Percentiles rank a stretch among this genome's conserved stretches.
Evolutionary conservation across 768 basidiomycete genomes (phyloP).

Genomic region (Mycena olivaceomarginata): DNA sequence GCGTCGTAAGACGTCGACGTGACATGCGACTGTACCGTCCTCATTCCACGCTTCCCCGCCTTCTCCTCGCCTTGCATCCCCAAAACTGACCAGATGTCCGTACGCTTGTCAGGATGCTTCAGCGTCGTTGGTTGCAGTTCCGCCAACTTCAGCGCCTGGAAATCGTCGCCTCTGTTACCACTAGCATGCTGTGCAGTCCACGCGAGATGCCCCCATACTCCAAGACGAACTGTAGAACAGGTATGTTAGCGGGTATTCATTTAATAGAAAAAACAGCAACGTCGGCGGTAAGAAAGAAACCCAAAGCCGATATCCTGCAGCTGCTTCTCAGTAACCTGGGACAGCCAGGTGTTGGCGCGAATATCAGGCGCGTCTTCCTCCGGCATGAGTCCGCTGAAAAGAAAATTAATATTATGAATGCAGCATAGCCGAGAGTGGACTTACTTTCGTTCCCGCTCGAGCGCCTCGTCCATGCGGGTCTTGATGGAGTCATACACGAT

Average conservation of each 20-base stretch:
- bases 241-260: too few species aligned
- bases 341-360: constrained; percentile 49
- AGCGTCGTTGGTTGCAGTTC: constrained; percentile 52
- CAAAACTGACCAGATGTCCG: constrained; percentile 46
- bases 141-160: constrained; percentile 48
- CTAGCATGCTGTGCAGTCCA: constrained; percentile 54
- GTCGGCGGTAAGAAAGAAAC: constrained; percentile 44
- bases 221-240: constrained; percentile 39
- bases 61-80: constrained; percentile 54
- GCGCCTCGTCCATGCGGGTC: constrained; percentile 47
- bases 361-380: constrained; percentile 50
- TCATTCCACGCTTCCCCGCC: constrained; percentile 47
- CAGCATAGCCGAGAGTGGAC: not conserved
- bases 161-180: constrained; percentile 56
- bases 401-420: not conserved
- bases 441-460: constrained; percentile 19
- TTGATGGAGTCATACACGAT: constrained; percentile 46
- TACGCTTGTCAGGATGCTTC: constrained; percentile 50
- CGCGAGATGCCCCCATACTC: constrained; percentile 51
- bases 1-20: not conserved
- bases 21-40: constrained; percentile 40
- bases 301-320: constrained; percentile 36
- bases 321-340: constrained; percentile 36
- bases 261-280: constrained; percentile 13
- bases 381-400: constrained; percentile 44